Evolutionary conservation across 192 early-diverging fungal species (phyloP).

Genomic region (Backusella westeae): DNA sequence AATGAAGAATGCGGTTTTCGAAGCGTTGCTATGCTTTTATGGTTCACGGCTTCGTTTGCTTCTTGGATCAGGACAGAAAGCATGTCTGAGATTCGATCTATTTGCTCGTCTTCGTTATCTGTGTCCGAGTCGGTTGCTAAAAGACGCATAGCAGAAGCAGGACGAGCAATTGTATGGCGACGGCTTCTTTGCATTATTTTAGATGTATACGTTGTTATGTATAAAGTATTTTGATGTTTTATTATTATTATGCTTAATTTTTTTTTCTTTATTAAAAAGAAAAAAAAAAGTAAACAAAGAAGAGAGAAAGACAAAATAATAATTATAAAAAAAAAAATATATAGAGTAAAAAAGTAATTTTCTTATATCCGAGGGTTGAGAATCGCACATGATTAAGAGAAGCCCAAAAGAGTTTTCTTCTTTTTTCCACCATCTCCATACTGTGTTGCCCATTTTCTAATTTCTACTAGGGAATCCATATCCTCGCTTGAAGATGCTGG

Average conservation of each 20-base stretch:
- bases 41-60: conserved; percentile 30
- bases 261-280: not conserved
- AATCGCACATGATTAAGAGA: conserved; percentile 22
- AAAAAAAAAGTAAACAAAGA: too few species aligned
- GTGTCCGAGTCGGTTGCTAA: not conserved
- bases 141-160: conserved; percentile 17
- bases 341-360: not conserved
- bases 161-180: conserved; percentile 23
- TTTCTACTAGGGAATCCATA: conserved; percentile 84
- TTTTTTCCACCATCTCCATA: conserved; percentile 74
- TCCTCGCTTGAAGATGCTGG: conserved; percentile 87
- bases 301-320: too few species aligned
- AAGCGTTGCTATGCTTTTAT: not conserved
- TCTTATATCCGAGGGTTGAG: not conserved
- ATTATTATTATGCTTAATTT: conserved; percentile 2
- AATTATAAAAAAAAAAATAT: not conserved
- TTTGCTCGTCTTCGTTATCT: conserved; percentile 11
- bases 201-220: not conserved
- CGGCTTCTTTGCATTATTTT: not conserved
- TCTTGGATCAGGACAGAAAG: conserved; percentile 31
- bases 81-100: conserved; percentile 34
- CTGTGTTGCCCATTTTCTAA: conserved; percentile 87
- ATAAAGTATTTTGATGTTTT: not conserved
- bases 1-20: not conserved
- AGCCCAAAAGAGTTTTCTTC: conserved; percentile 16